Conservation (phyloP, 148 eudicot species). For the Chenopodium suecicum region DNA sequence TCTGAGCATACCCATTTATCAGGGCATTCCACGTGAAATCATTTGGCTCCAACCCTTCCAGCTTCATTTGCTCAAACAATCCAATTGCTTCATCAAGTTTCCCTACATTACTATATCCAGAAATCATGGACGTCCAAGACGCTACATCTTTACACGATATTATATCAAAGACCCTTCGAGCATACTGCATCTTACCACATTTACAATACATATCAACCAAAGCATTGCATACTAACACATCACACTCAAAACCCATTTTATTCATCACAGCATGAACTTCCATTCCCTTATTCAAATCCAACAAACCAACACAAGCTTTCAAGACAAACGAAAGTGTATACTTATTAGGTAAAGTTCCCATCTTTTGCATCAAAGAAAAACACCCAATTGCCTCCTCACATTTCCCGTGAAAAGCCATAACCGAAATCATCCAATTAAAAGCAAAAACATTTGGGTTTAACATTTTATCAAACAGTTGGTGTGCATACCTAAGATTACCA, state of each 20-base stretch:
- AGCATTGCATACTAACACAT: slow-evolving; percentile 48
- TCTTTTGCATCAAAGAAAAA: slow-evolving; percentile 39
- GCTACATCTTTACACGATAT: slow-evolving; percentile 52
- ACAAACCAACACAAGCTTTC: slow-evolving; percentile 61
- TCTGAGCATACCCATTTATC: slow-evolving; percentile 51
- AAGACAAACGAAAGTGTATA: slow-evolving; percentile 51
- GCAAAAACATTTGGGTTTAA: slow-evolving; percentile 55
- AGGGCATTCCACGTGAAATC: slow-evolving; percentile 64
- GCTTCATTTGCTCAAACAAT: slow-evolving; percentile 59
- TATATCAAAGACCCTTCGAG: slow-evolving; percentile 54
- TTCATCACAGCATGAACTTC: slow-evolving; percentile 46
- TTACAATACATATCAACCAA: slow-evolving; percentile 67
- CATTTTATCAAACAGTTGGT: slow-evolving; percentile 44
- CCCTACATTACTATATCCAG: slow-evolving; percentile 46
- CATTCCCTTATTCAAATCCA: slow-evolving; percentile 58
- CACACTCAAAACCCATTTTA: slow-evolving; percentile 47
- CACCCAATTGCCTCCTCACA: slow-evolving; percentile 45
- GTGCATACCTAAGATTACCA: slow-evolving; percentile 36
- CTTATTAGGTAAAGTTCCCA: slow-evolving; percentile 40
- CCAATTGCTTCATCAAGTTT: slow-evolving; percentile 34
- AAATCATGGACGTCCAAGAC: slow-evolving; percentile 69
- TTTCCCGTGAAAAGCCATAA: slow-evolving; percentile 47
- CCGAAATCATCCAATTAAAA: slow-evolving; percentile 70
- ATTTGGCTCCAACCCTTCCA: slow-evolving; percentile 56
- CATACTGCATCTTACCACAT: slow-evolving; percentile 42